Evolutionary conservation across 2,329 filamentous ascomycete species (phyloP), one percentile per base, ranked within the genome.

Genomic region (Penicillium capsulatum): DNA sequence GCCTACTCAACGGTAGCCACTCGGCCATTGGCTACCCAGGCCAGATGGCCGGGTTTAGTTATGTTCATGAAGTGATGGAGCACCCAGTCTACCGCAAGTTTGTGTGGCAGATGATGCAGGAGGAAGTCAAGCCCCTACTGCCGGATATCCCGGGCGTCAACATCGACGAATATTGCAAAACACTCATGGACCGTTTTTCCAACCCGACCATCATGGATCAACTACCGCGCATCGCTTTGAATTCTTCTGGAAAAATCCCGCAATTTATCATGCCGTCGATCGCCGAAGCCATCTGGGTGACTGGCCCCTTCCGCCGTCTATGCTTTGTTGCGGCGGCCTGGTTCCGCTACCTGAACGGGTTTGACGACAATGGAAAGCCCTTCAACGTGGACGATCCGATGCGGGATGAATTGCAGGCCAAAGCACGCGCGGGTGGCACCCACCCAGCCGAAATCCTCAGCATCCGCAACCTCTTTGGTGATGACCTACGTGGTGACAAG

Each of bases 151-250:
- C 65, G 0, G 73, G 71, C 26, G 72, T 76, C 44, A 58, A 73
- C 50, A 69, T 76, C 36, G 72, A 76, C 48, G 48, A 71, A 49
- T 76, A 76, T 60, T 74, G 71, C 65, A 60, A 67, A 44, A 76
- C 72, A 0, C 68, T 76, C 31, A 69, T 76, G 44, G 71, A 74
- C 58, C 73, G 73, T 26, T 76, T 76, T 64, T 70, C 71, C 54
- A 76, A 76, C 70, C 72, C 74, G 0, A 75, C 73, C 38, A 75
- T 76, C 53, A 74, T 69, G 71, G 73, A 76, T 44, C 72, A 75
- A 60, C 64, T 76, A 39, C 69, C 71, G 27, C 74, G 73, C 26
- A 61, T 76, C 44, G 71, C 70, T 43, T 67, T 76, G 15, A 71
- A 71, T 55, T 73, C 67, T 15, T 75, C 72, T 4, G 73, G 73